Base-by-base conservation (phyloP, 345 rosid genomes). In the Boechera divaricarpa region DNA sequence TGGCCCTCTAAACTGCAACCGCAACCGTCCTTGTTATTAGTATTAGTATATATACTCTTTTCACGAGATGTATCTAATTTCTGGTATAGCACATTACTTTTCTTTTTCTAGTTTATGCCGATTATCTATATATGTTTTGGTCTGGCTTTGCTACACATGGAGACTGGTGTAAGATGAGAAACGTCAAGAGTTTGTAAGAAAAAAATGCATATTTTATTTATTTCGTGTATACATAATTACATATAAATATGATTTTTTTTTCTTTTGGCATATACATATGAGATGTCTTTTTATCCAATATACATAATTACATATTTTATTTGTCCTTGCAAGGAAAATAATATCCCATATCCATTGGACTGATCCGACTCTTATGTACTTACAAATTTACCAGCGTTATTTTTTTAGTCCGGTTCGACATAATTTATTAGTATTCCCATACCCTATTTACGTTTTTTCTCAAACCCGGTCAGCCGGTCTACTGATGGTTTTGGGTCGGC, bases 1-100 rank as follows among this genome's bases (percentile, higher is more conserved):
- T 12, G 97, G 97, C 24, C 92, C 89, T 75, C 80, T 94, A 7
- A 55, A 47, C n/a, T 89, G 91, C 69, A 26, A 63, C 15, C 48
- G 21, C 10, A 77, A 83, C 16, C 73, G 73, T 62, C 67, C 86
- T 60, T 87, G 94, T 75, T 78, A 52, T 45, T 79, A 74, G 38
- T 24, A 54, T 2, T 42, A 42, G 5, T 35, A 6, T 24, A n/a
- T 54, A 36, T 47, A 47, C 28, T 69, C 47, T 61, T 54, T 62
- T 44, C 7, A 52, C 26, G 39, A 62, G 12, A 70, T 61, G 42
- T 26, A 69, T 42, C 42, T 69, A 36, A 13, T 21, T 76, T 62
- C 69, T 61, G 58, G 38, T 61, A 10, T 38, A 36, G 9, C 16
- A 61, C 10, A 18, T 61, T 21, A 11, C 13, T 21, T 21, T 61